Conservation (phyloP, 2,329 filamentous ascomycete genomes). For the Ascochyta lentis region DNA sequence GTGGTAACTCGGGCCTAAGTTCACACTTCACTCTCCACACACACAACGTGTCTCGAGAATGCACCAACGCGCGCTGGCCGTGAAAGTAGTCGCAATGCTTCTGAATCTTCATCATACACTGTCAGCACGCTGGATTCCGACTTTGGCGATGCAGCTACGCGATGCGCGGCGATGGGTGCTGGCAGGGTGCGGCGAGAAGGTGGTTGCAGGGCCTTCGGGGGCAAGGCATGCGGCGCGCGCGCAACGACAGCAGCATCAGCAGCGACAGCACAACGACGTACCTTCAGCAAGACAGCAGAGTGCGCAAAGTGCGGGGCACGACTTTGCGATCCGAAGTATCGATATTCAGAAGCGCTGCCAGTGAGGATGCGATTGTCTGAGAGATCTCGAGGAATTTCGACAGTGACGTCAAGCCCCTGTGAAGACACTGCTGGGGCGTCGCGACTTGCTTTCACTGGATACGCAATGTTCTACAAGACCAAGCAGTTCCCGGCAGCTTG, state of each 20-base stretch:
- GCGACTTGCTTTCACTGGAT: slow-evolving; percentile 19
- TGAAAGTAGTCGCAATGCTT: neutral
- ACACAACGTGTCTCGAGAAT: slow-evolving; percentile 27
- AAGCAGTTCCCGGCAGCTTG: slow-evolving; percentile 12
- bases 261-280: slow-evolving; percentile 34
- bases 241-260: slow-evolving; percentile 21
- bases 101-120: slow-evolving; percentile 5
- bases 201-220: slow-evolving; percentile 27
- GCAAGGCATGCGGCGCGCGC: slow-evolving; percentile 26
- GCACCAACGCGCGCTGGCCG: slow-evolving; percentile 22
- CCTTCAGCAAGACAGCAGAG: slow-evolving; percentile 29
- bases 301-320: slow-evolving; percentile 39
- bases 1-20: slow-evolving; percentile 31
- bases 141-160: slow-evolving; percentile 7
- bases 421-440: slow-evolving; percentile 26
- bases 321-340: slow-evolving; percentile 24
- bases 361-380: slow-evolving; percentile 26
- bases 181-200: slow-evolving; percentile 16
- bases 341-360: slow-evolving; percentile 23
- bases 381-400: slow-evolving; percentile 29
- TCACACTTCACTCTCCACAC: slow-evolving; percentile 34
- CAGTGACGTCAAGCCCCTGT: slow-evolving; percentile 41
- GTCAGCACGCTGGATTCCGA: slow-evolving; percentile 2
- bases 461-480: slow-evolving; percentile 20
- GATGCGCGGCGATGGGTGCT: slow-evolving; percentile 24